Percentiles rank a stretch among this genome's conserved stretches.
Conservation (phyloP, 2,329 filamentous ascomycete genomes). For the Periconia sp. region DNA sequence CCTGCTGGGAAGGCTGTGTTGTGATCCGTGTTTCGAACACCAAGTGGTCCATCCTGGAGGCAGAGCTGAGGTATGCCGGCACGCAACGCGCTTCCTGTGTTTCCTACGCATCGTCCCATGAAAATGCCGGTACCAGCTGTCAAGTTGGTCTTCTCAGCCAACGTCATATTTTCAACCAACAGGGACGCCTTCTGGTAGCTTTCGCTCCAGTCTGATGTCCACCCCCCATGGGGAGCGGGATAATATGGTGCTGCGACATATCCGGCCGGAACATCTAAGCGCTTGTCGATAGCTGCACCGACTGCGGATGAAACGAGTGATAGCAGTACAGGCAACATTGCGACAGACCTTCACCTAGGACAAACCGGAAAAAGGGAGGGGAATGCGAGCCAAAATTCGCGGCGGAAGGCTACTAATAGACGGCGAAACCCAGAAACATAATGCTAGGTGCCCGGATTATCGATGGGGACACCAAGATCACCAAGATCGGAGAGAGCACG, state of each 20-base stretch:
- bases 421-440: slow-evolving; percentile 7
- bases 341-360: slow-evolving; percentile 13
- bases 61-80: slow-evolving; percentile 73
- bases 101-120: slow-evolving; percentile 76
- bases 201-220: slow-evolving; percentile 69
- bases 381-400: slow-evolving; percentile 12
- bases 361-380: slow-evolving; percentile 8
- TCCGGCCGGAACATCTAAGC: slow-evolving; percentile 38
- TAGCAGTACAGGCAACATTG: slow-evolving; percentile 28
- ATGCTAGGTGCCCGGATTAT: not conserved
- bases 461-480: slow-evolving; percentile 1
- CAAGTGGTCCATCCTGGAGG: slow-evolving; percentile 71
- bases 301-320: slow-evolving; percentile 25
- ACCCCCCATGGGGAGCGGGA: slow-evolving; percentile 74
- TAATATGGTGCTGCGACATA: slow-evolving; percentile 66
- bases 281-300: slow-evolving; percentile 35
- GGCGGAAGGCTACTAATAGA: slow-evolving; percentile 3
- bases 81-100: slow-evolving; percentile 73
- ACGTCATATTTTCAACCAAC: slow-evolving; percentile 75
- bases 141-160: slow-evolving; percentile 81
- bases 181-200: slow-evolving; percentile 73
- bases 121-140: slow-evolving; percentile 73
- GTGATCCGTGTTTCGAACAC: slow-evolving; percentile 75
- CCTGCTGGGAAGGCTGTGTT: slow-evolving; percentile 79
- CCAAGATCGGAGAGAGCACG: slow-evolving; percentile 2